Evolutionary conservation across 1,284 basidiomycete genomes (phyloP).

Genomic region (Xanthoconium separans): DNA sequence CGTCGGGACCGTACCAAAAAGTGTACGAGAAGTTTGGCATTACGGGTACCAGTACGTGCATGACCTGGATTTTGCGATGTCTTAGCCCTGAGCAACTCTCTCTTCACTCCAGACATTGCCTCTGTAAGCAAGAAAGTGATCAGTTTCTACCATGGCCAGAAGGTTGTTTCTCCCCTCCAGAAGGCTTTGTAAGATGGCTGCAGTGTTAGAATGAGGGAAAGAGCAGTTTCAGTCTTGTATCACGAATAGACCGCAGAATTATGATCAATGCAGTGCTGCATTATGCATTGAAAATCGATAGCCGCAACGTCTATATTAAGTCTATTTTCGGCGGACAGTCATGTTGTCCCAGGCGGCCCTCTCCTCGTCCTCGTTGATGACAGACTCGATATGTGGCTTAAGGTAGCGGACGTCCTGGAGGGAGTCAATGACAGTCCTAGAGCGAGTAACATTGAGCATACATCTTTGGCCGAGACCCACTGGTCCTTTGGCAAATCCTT

Average conservation of each 20-base stretch:
- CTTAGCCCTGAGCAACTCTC: constrained; percentile 2
- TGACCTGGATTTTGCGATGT: background rate
- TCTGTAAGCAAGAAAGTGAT: constrained; percentile 82
- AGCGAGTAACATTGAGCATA: constrained; percentile 32
- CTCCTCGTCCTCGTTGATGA: constrained; percentile 80
- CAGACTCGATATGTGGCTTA: constrained; percentile 74
- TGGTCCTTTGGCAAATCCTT: constrained; percentile 81
- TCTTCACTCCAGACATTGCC: constrained; percentile 61
- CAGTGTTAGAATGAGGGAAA: background rate
- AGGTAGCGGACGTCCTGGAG: constrained; percentile 90
- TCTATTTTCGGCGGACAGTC: constrained; percentile 62
- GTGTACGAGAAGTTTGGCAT: constrained; percentile 90
- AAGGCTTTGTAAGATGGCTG: constrained; percentile 55
- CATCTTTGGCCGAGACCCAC: constrained; percentile 81
- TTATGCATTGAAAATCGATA: constrained; percentile 21
- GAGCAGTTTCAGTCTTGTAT: constrained; percentile 15
- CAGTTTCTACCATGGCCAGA: constrained; percentile 80
- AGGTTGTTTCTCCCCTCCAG: constrained; percentile 77
- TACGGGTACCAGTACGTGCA: constrained; percentile 67
- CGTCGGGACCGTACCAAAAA: constrained; percentile 87
- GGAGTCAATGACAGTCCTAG: constrained; percentile 1
- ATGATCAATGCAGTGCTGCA: background rate
- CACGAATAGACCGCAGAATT: constrained; percentile 4
- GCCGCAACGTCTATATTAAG: constrained; percentile 22
- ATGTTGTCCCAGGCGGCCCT: constrained; percentile 83